These are phyloP conservation scores for Rubia peregrina DNA, from an alignment of 305 asterid genomes.

Conservation along the genomic window DNA sequence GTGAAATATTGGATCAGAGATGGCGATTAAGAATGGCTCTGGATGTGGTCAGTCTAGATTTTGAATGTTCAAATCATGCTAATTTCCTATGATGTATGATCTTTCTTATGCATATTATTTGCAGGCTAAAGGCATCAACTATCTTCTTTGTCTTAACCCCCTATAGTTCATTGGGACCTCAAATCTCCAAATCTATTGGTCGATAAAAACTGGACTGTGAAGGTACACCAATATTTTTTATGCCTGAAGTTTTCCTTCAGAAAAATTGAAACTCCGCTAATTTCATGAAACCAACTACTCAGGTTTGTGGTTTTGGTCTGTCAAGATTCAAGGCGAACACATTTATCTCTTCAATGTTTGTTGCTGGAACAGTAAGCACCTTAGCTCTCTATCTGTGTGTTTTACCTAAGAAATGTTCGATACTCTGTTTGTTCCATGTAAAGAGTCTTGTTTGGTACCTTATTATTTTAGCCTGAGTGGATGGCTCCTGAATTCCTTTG, in stretches of 20 bases:
- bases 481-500: constrained; percentile 97
- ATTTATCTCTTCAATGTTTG: constrained; percentile 58
- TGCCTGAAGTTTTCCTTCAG: not conserved
- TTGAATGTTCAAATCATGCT: constrained; percentile 8
- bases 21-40: constrained; percentile 57
- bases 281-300: too few species aligned
- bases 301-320: too few species aligned
- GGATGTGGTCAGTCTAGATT: constrained; percentile 52
- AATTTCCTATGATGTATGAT: constrained; percentile 1
- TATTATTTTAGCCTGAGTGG: constrained; percentile 86
- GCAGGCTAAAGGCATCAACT: constrained; percentile 32
- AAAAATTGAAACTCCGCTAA: too few species aligned
- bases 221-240: constrained; percentile 38
- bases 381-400: constrained; percentile 12
- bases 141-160: constrained; percentile 73
- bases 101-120: constrained; percentile 17
- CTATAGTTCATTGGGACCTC: constrained; percentile 94
- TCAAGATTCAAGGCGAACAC: too few species aligned
- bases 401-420: not conserved
- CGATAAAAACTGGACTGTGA: constrained; percentile 86
- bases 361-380: constrained; percentile 81
- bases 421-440: not conserved
- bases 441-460: not conserved
- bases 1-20: constrained; percentile 63
- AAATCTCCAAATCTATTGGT: constrained; percentile 91